Base-by-base conservation (phyloP, 2,329 filamentous ascomycete genomes). In the Sarocladium brachiariae region DNA sequence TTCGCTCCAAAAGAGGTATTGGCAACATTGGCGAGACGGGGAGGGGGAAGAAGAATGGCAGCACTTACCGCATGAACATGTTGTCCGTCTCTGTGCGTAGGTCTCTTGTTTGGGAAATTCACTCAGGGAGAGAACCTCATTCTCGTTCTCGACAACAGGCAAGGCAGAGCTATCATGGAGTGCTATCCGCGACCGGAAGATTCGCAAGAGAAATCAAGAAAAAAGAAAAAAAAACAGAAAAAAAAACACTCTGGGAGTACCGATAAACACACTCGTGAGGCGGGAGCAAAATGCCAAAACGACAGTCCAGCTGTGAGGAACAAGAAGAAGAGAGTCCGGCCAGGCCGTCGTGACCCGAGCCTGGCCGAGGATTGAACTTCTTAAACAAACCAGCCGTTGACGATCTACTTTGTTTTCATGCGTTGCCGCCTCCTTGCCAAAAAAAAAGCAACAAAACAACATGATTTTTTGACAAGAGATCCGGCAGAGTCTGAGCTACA, bases 221-320 rank as follows among this genome's bases (percentile, higher is more conserved):
- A 30, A 30, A 13, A 30, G 13, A 30, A 30, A 13, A 30, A 30
- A 13, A 13, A 30, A 30, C 7, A 30, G 27, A 13, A 30, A 30
- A 30, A 30, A 13, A 30, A 13, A 7, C 7, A 30, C 7, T 13
- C 34, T 8, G 34, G 34, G 34, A n/a, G n/a, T n/a, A n/a, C n/a
- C n/a, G n/a, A n/a, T n/a, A n/a, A n/a, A n/a, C n/a, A n/a, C n/a
- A n/a, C n/a, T n/a, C n/a, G n/a, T n/a, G n/a, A n/a, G n/a, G n/a
- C n/a, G n/a, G n/a, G 21, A 10, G 23, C 19, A 14, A 23, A 23
- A 39, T 39, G 21, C 9, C 39, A 43, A 27, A 27, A 43, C 8
- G 21, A 43, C 23, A 43, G 39, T 43, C 39, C 39, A 43, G 39
- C 39, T 43, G 39, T 43, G 39, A 25, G 21, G 23, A 43, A 43